These are phyloP conservation scores for Kwoniella botswanensis DNA, from an alignment of 768 basidiomycete species.

Conservation along the genomic window DNA sequence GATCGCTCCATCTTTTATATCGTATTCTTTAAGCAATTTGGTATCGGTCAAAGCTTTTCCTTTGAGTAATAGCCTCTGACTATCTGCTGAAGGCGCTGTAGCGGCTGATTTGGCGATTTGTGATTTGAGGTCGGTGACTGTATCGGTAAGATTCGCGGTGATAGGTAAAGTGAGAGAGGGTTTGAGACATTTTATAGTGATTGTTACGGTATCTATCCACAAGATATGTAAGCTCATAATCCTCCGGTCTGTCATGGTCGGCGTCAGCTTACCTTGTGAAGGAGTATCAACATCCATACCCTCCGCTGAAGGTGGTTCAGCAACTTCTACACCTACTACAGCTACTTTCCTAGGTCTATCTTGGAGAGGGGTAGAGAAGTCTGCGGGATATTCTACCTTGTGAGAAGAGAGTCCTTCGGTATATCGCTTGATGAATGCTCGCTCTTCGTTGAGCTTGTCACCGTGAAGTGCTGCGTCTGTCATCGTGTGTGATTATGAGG, in stretches of 20 bases:
- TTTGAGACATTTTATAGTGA: constrained; percentile 91
- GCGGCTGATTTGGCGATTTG: constrained; percentile 67
- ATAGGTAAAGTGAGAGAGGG: constrained; percentile 78
- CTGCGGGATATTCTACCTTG: constrained; percentile 51
- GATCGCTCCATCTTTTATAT: constrained; percentile 75
- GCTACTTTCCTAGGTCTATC: constrained; percentile 55
- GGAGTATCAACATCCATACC: constrained; percentile 42
- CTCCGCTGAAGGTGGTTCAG: constrained; percentile 46
- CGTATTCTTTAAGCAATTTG: constrained; percentile 90
- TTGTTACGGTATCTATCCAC: constrained; percentile 62
- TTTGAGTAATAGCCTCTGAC: constrained; percentile 85
- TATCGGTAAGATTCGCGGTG: constrained; percentile 72
- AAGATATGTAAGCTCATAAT: background rate
- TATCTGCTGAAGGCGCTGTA: constrained; percentile 75
- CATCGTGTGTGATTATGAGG: constrained; percentile 8
- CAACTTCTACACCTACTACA: constrained; percentile 41
- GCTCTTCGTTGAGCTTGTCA: constrained; percentile 51
- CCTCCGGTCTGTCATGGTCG: background rate
- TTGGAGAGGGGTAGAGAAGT: constrained; percentile 53
- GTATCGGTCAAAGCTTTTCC: constrained; percentile 90
- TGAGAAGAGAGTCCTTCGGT: constrained; percentile 53
- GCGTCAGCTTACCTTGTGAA: constrained; percentile 36
- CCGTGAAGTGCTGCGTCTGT: constrained; percentile 47
- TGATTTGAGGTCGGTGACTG: constrained; percentile 77
- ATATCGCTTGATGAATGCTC: constrained; percentile 56